Evolutionary conservation across 768 basidiomycete species (phyloP).

Genomic region (Boletus bicolor): DNA sequence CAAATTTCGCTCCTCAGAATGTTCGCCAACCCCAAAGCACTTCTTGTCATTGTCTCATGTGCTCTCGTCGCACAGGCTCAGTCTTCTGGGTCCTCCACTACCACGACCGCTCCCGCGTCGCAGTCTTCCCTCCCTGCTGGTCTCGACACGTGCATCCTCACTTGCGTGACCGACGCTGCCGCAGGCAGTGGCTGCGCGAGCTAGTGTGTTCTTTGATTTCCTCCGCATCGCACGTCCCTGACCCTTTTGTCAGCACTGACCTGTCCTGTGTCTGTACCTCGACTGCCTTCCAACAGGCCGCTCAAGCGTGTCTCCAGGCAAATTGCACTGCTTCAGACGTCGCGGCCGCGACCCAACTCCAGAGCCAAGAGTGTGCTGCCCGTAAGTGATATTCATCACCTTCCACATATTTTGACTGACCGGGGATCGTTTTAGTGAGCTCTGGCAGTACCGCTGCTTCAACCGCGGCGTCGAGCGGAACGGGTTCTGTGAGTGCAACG

Average conservation of each 20-base stretch:
- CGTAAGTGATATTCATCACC: constrained; percentile 2
- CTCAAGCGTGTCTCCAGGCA: constrained; percentile 31
- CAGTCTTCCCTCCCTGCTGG: constrained; percentile 3
- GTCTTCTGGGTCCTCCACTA: background rate
- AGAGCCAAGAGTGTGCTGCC: constrained; percentile 32
- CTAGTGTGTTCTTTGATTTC: constrained; percentile 10
- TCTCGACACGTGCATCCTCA: constrained; percentile 6
- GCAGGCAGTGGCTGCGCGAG: background rate
- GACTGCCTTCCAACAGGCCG: constrained; percentile 34
- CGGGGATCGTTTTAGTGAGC: background rate
- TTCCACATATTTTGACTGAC: background rate
- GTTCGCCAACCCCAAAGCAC: constrained; percentile 20
- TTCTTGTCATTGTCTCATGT: constrained; percentile 13
- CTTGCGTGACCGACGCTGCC: constrained; percentile 5
- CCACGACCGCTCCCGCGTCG: background rate
- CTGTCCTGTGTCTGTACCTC: constrained; percentile 40
- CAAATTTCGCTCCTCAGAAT: background rate
- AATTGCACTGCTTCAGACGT: constrained; percentile 35
- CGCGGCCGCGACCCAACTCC: constrained; percentile 30
- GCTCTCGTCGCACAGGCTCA: constrained; percentile 24
- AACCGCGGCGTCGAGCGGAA: background rate
- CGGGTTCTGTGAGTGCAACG: background rate
- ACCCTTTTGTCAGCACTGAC: constrained; percentile 32
- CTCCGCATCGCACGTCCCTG: background rate
- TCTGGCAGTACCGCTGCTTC: background rate